These are phyloP conservation scores for Cutaneotrichosporon cutaneum DNA, from an alignment of 1,284 basidiomycete genomes.

Conservation along the genomic window DNA sequence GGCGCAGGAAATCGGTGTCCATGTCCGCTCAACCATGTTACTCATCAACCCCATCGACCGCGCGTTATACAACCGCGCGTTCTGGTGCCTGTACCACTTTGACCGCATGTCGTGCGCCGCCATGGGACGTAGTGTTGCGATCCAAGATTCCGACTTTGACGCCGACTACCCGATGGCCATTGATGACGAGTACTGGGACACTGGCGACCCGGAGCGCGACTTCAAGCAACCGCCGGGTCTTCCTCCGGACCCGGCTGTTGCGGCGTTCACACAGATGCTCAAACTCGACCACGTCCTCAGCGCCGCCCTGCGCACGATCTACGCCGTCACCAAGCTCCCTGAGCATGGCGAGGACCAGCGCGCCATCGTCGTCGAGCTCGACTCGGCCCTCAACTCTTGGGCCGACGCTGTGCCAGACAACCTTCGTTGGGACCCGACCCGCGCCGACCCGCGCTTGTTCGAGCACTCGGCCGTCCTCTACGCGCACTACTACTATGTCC, in stretches of 20 bases:
- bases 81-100: conserved; percentile 63
- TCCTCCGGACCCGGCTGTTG: conserved; percentile 52
- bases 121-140: conserved; percentile 74
- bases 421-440: conserved; percentile 70
- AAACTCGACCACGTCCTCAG: conserved; percentile 70
- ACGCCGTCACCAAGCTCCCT: conserved; percentile 65
- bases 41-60: conserved; percentile 55
- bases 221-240: conserved; percentile 61
- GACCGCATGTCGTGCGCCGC: conserved; percentile 63
- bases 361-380: conserved; percentile 68
- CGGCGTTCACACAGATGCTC: conserved; percentile 66
- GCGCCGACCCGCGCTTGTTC: conserved; percentile 63
- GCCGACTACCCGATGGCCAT: conserved; percentile 74
- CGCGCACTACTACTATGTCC: conserved; percentile 63
- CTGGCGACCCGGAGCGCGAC: conserved; percentile 55
- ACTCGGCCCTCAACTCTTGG: conserved; percentile 71
- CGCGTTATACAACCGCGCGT: conserved; percentile 73
- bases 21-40: conserved; percentile 42
- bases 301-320: conserved; percentile 69
- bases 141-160: conserved; percentile 83
- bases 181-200: conserved; percentile 79
- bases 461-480: conserved; percentile 69
- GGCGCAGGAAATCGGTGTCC: conserved; percentile 56
- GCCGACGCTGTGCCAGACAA: conserved; percentile 69
- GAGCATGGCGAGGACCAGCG: conserved; percentile 64